Conservation (phyloP, 108 stramenopile genomes). For the Stephanodiscus triporus region DNA sequence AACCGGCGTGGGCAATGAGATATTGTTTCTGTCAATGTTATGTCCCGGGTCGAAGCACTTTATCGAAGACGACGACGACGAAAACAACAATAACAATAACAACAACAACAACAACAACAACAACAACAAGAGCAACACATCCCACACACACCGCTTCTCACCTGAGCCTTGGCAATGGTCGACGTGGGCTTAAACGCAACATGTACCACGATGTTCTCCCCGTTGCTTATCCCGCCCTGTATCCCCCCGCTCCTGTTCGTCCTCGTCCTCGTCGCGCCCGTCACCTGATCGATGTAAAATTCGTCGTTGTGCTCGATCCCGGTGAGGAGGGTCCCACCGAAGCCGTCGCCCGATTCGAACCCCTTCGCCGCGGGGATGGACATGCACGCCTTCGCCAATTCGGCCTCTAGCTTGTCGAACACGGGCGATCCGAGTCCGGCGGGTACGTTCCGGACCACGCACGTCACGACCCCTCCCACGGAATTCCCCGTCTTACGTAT, state of each 20-base stretch:
- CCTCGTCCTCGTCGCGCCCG: conserved; percentile 89
- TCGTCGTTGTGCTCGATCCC: conserved; percentile 99
- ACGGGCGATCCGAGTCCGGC: conserved; percentile 95
- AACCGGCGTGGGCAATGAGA: neutral
- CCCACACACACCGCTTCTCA: conserved; percentile 31
- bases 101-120: neutral
- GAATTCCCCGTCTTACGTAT: conserved; percentile 93
- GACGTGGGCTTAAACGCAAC: conserved; percentile 98
- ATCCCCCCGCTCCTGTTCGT: conserved; percentile 98
- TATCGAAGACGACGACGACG: no score
- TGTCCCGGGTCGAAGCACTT: no score
- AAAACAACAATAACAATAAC: no score
- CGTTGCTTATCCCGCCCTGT: conserved; percentile 98
- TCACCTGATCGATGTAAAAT: conserved; percentile 94
- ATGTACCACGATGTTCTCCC: conserved; percentile 93
- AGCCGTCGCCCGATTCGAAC: conserved; percentile 98
- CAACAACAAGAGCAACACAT: neutral
- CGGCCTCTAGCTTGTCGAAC: conserved; percentile 99
- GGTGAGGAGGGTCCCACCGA: conserved; percentile 91
- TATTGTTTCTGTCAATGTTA: no score
- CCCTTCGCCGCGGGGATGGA: conserved; percentile 99
- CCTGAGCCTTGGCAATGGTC: conserved; percentile 93
- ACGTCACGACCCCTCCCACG: conserved; percentile 97
- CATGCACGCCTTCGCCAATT: conserved; percentile 99
- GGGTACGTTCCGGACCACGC: conserved; percentile 93